Evolutionary conservation across 176 grass and related monocot species (phyloP).

Genomic region (Metroxylon sagu): DNA sequence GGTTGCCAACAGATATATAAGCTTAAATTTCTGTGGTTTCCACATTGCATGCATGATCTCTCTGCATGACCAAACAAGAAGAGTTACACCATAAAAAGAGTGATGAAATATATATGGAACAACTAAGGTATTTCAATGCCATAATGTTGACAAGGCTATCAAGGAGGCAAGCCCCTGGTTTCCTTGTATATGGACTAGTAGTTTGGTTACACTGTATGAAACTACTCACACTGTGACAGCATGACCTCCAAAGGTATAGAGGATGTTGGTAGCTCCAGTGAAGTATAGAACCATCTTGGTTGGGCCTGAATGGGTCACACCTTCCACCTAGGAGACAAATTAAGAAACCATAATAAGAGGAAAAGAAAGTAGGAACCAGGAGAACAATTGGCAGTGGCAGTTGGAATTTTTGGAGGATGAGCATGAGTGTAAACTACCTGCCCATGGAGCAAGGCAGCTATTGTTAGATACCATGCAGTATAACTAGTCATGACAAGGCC

Average conservation of each 20-base stretch:
- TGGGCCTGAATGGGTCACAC: slow-evolving; percentile 64
- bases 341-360: too few relatives aligned
- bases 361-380: too few relatives aligned
- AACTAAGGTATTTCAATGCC: too few relatives aligned
- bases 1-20: slow-evolving; percentile 72
- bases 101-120: too few relatives aligned
- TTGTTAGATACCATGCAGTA: slow-evolving; percentile 89
- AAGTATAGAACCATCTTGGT: slow-evolving; percentile 92
- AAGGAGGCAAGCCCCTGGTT: too few relatives aligned
- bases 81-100: neutral
- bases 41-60: slow-evolving; percentile 99
- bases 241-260: slow-evolving; percentile 97
- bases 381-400: neutral
- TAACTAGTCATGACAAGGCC: slow-evolving; percentile 87
- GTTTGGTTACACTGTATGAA: neutral
- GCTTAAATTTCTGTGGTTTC: slow-evolving; percentile 94
- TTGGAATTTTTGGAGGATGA: neutral
- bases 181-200: too few relatives aligned
- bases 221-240: slow-evolving; percentile 88
- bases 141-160: too few relatives aligned
- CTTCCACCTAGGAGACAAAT: slow-evolving; percentile 34
- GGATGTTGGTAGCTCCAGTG: slow-evolving; percentile 95
- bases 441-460: slow-evolving; percentile 55
- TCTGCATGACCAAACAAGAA: slow-evolving; percentile 21
- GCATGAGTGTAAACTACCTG: slow-evolving; percentile 25